Evolutionary conservation across 2,329 filamentous ascomycete species (phyloP).

Genomic region (Mollisia scopiformis): DNA sequence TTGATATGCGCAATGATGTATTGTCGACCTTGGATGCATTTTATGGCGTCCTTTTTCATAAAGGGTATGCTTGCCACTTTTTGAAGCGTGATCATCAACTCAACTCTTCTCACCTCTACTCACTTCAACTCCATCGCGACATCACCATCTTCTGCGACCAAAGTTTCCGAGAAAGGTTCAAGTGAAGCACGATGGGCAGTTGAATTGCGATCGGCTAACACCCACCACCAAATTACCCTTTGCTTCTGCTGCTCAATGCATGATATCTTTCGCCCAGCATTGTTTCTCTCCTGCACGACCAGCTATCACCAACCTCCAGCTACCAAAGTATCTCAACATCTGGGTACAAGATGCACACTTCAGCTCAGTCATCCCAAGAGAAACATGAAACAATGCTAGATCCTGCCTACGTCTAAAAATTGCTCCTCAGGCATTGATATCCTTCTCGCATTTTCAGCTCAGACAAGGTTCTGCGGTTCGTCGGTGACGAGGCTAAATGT

Average conservation of each 20-base stretch:
- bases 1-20: conserved; percentile 5
- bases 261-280: not conserved
- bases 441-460: not conserved
- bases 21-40: not conserved
- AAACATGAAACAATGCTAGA: not conserved
- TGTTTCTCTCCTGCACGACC: not conserved
- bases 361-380: not conserved
- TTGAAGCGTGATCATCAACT: too few species aligned
- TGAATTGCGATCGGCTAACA: not conserved
- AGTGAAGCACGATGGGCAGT: not conserved
- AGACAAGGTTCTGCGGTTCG: not conserved
- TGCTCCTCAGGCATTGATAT: not conserved
- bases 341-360: not conserved
- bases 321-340: not conserved
- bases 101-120: too few species aligned
- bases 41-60: not conserved
- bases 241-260: not conserved
- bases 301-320: not conserved
- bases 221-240: not conserved
- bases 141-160: not conserved
- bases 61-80: not conserved
- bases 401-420: not conserved
- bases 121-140: not conserved
- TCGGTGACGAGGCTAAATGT: not conserved
- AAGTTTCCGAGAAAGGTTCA: not conserved